Conservation (phyloP, 495 filamentous ascomycete species). For the Stereocaulon alpinum region DNA sequence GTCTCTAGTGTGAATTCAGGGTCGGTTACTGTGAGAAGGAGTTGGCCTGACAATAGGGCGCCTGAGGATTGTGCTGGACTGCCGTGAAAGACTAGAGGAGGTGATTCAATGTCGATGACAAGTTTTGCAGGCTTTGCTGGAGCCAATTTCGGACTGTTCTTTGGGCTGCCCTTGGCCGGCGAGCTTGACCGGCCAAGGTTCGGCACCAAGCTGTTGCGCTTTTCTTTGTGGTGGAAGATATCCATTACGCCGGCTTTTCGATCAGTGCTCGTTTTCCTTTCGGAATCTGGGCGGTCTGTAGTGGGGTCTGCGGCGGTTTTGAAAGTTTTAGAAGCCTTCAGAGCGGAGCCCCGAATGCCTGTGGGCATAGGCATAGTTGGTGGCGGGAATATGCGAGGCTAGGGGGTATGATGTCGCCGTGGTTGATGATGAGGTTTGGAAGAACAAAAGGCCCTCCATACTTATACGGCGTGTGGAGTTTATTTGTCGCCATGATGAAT, state of each 20-base stretch:
- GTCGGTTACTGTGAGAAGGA: constrained; percentile 61
- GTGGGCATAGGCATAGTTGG: constrained; percentile 16
- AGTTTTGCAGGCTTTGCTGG: constrained; percentile 44
- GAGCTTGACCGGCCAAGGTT: constrained; percentile 1
- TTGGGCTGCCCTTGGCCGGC: constrained; percentile 16
- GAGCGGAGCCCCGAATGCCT: constrained; percentile 10
- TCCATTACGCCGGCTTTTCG: constrained; percentile 15
- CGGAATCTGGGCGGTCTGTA: constrained; percentile 28
- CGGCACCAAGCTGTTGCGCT: constrained; percentile 12
- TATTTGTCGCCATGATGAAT: constrained; percentile 7
- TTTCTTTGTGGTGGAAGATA: constrained; percentile 17
- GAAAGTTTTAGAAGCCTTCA: constrained; percentile 6
- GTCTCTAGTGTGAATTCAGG: constrained; percentile 52
- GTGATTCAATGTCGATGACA: constrained; percentile 75
- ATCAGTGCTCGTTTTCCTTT: constrained; percentile 7
- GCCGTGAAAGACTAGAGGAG: constrained; percentile 78
- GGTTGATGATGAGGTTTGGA: not conserved
- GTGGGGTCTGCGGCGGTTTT: constrained; percentile 26
- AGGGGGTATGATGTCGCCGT: not conserved
- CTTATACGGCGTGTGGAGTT: not conserved
- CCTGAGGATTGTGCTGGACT: constrained; percentile 65
- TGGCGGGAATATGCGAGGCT: constrained; percentile 11
- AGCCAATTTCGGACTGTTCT: constrained; percentile 17
- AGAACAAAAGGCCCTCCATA: not conserved
- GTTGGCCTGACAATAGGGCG: constrained; percentile 76